Evolutionary conservation across 306 rosid species (phyloP), one percentile per base, ranked within the genome.

Genomic region (Coriaria nepalensis): DNA sequence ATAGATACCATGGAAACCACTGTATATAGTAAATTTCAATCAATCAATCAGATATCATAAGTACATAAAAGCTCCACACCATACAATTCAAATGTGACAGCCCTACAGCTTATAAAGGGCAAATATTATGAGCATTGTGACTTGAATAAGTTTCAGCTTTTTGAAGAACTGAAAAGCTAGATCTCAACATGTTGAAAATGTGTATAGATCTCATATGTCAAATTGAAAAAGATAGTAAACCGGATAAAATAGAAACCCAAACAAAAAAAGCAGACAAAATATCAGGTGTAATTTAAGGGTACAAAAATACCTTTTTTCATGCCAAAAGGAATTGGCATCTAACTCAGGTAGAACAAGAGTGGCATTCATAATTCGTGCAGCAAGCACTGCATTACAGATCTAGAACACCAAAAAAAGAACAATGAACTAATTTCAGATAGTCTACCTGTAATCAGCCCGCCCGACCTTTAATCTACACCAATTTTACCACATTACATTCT

Each of bases 291-390:
- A 63, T 54, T 32, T 51, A 12, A 48, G 60, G 48, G 33, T 38
- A 46, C 6, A 50, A 6, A 60, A 57, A 47, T 73, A 92, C 98
- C 86, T 85, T 53, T 85, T 88, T 61, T 92, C 96, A 29, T 69
- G 98, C 98, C 98, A 92, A 62, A 76, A 92, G 54, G 96, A 92
- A 80, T 85, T 85, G 29, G 96, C 82, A 42, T 85, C 98, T 81
- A 92, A 76, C 61, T 92, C 96, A 0, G 98, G 98, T 11, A 92
- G 77, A 55, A 92, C 87, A 33, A 92, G 75, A 13, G 93, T 79
- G 41, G 96, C 96, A 73, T 92, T 92, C 98, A 92, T 85, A 62
- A 92, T 92, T 56, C 98, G 78, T 33, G 98, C 96, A 51, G 98
- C 98, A 57, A 85, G 87, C 73, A 92, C 98, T 5, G 96, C 98